Evolutionary conservation across 2,329 filamentous ascomycete genomes (phyloP), one percentile per base, ranked within the genome.

Genomic region (Pseudocercospora crystallina): DNA sequence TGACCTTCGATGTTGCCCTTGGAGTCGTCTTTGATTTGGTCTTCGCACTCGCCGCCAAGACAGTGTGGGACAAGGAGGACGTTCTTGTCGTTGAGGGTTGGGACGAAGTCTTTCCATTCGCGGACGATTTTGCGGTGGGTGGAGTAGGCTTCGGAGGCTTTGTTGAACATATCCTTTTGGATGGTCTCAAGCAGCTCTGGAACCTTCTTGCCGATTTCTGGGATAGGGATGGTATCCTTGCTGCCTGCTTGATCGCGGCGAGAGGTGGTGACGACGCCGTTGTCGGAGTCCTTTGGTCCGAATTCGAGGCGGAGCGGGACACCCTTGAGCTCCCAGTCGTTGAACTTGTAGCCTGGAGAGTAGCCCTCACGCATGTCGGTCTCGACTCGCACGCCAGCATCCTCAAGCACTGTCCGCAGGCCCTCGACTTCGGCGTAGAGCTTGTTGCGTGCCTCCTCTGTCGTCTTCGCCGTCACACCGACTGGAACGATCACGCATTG

Each of bases 321-420:
- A 69, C 95, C 94, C 75, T 92, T 95, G 63, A 97, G 80, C 72
- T 99, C 95, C 90, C 90, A 96, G 74, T 99, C 91, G 74, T 95
- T 95, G 79, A 99, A 99, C 74, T 99, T 99, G 85, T 88, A 97
- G 59, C 90, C 90, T 34, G 94, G 91, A 54, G 90, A 84, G 71
- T 97, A 96, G 60, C 87, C 88, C 44, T 97, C 92, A 53, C 95
- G 86, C 69, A 84, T 81, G 69, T 99, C 94, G 44, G 85, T 82
- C 59, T 95, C 87, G 51, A 83, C 82, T 51, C 94, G 88, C 34
- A 99, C 77, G 49, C 85, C 86, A 14, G 81, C 86, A 54, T 83
- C 84, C 66, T 83, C 83, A 43, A 99, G 80, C 9, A 82, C 80
- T 31, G 78, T 73, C 43, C 82, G 80, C 54, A 99, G 80, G 42